phyloP scores from a whole-genome alignment of 1,139 yeast species.

The Chernovozyma aurita region DNA sequence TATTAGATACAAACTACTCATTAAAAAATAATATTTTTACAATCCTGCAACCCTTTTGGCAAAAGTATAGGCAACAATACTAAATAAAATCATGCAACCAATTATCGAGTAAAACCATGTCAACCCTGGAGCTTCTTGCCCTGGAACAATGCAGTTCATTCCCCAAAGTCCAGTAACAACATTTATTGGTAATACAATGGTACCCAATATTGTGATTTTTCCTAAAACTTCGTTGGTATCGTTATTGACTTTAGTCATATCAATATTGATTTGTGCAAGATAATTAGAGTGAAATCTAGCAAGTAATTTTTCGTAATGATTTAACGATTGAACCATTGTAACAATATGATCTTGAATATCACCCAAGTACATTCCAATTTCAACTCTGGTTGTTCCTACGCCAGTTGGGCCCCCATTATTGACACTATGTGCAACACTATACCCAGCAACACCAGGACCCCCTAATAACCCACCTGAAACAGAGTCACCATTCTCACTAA shows the following conservation, averaged over 20 bases:
- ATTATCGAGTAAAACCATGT: constrained; percentile 64
- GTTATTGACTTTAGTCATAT: constrained; percentile 95
- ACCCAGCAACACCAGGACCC: constrained; percentile 49
- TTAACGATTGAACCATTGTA: constrained; percentile 92
- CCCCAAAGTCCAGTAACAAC: constrained; percentile 98
- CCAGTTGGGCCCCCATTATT: constrained; percentile 33
- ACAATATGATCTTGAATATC: constrained; percentile 94
- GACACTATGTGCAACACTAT: constrained; percentile 11
- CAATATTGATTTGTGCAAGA: constrained; percentile 93
- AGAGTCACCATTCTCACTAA: constrained; percentile 51
- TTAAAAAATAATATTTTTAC: too few relatives aligned
- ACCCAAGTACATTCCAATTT: constrained; percentile 81
- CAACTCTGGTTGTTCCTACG: constrained; percentile 19
- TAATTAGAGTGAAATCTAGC: constrained; percentile 94
- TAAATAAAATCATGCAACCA: constrained; percentile 19
- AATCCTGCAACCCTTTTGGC: constrained; percentile 43
- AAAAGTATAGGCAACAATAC: constrained; percentile 38
- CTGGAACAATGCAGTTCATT: constrained; percentile 96
- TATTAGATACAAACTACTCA: too few relatives aligned
- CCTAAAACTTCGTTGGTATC: constrained; percentile 96
- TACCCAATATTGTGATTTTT: constrained; percentile 88
- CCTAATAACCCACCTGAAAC: not conserved
- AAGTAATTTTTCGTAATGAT: constrained; percentile 87
- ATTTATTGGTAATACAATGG: constrained; percentile 90
- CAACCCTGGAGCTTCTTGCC: constrained; percentile 70